Conservation (phyloP, 2,329 filamentous ascomycete species). For the Fusarium graminum region DNA sequence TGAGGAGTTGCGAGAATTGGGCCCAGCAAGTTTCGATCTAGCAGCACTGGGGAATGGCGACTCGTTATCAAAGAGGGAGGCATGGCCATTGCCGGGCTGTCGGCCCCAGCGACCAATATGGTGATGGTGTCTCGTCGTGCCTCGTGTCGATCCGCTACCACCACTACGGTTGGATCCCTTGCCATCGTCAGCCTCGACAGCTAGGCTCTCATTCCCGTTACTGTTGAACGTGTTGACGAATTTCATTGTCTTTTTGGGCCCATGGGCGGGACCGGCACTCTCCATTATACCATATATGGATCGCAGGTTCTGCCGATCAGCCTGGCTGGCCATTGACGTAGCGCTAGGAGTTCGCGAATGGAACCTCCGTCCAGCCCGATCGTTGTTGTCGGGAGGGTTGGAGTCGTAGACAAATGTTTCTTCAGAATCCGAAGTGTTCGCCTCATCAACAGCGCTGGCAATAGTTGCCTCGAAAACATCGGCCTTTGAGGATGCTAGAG, state of each 20-base stretch:
- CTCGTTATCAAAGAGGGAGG: slow-evolving; percentile 81
- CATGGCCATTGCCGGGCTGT: slow-evolving; percentile 73
- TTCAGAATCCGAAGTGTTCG: slow-evolving; percentile 95
- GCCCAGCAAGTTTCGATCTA: slow-evolving; percentile 71
- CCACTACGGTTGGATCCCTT: slow-evolving; percentile 70
- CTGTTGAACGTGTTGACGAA: slow-evolving; percentile 85
- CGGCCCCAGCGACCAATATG: slow-evolving; percentile 80
- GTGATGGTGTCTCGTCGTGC: slow-evolving; percentile 81
- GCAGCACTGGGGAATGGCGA: slow-evolving; percentile 80
- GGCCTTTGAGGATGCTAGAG: slow-evolving; percentile 74
- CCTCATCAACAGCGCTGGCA: slow-evolving; percentile 94
- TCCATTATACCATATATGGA: slow-evolving; percentile 78
- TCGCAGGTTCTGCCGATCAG: slow-evolving; percentile 70
- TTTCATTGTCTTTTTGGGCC: slow-evolving; percentile 90
- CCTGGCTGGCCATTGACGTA: slow-evolving; percentile 82
- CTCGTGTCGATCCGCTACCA: slow-evolving; percentile 71
- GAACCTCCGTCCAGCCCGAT: slow-evolving; percentile 75
- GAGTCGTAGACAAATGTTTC: slow-evolving; percentile 99
- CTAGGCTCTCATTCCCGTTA: slow-evolving; percentile 64
- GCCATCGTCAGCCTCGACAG: slow-evolving; percentile 74
- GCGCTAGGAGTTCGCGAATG: slow-evolving; percentile 96
- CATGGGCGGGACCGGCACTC: slow-evolving; percentile 59
- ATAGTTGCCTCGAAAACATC: slow-evolving; percentile 99
- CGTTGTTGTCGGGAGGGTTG: slow-evolving; percentile 80
- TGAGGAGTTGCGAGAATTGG: slow-evolving; percentile 69